Evolutionary conservation across 345 rosid genomes (phyloP).

Genomic region (Rhizophora apiculata): DNA sequence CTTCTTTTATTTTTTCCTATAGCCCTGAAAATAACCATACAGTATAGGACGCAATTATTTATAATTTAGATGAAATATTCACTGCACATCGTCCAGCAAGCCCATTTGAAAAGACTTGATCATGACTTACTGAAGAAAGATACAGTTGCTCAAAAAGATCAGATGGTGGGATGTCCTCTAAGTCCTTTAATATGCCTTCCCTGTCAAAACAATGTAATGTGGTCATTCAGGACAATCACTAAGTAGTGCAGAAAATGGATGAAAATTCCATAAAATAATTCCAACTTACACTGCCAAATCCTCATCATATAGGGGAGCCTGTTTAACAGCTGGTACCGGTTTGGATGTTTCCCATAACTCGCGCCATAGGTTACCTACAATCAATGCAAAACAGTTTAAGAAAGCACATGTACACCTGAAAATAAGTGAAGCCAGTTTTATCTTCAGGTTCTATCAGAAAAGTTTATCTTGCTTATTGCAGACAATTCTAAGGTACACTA

Average conservation of each 20-base stretch:
- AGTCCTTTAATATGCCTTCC: constrained; percentile 74
- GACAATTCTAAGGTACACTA: too few species aligned
- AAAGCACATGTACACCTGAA: not conserved
- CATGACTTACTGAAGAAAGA: constrained; percentile 67
- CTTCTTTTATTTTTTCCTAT: too few species aligned
- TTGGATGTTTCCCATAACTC: constrained; percentile 94
- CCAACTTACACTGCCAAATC: constrained; percentile 89
- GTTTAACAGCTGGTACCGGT: constrained; percentile 85
- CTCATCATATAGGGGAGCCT: constrained; percentile 87
- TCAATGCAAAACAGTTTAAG: not conserved
- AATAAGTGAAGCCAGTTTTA: not conserved
- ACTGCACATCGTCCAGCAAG: too few species aligned
- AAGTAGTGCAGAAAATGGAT: not conserved
- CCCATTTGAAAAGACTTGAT: not conserved
- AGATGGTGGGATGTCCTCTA: constrained; percentile 70
- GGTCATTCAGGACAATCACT: not conserved
- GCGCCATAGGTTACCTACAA: constrained; percentile 87
- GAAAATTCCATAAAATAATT: constrained; percentile 4
- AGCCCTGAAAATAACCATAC: too few species aligned
- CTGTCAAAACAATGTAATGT: constrained; percentile 37
- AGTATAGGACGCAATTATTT: too few species aligned
- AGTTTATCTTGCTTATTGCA: not conserved
- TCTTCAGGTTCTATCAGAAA: not conserved
- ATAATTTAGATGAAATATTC: too few species aligned
- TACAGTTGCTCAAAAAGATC: constrained; percentile 79